A percentile compares a stretch with the other conserved stretches of the same genome.
phyloP scores from a whole-genome alignment of 306 rosid species.

The Abrus pulchellus region DNA sequence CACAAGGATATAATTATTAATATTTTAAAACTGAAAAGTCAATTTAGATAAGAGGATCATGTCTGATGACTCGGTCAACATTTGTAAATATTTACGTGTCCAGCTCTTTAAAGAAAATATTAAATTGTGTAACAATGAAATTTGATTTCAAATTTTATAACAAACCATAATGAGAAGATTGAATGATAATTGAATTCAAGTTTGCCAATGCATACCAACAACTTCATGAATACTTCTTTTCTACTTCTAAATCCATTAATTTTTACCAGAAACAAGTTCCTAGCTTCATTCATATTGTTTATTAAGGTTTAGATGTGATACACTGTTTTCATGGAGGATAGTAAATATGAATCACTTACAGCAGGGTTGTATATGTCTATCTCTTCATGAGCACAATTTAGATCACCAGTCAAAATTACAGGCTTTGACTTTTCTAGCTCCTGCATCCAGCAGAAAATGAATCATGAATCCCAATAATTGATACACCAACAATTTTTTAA shows the following conservation, averaged over 20 bases:
- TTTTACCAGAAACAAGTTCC: slow-evolving; percentile 27
- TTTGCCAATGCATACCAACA: slow-evolving; percentile 26
- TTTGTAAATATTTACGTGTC: background rate
- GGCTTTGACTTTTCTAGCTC: slow-evolving; percentile 96
- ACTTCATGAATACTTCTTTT: background rate
- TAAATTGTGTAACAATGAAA: background rate
- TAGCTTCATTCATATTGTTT: background rate
- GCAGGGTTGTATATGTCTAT: slow-evolving; percentile 92
- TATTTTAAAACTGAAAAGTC: background rate
- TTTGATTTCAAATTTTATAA: slow-evolving; percentile 7
- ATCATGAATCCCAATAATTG: slow-evolving; percentile 23
- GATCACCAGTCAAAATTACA: slow-evolving; percentile 92
- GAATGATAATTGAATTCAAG: slow-evolving; percentile 1
- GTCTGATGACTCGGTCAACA: background rate
- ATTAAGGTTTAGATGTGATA: background rate
- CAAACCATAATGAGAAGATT: background rate
- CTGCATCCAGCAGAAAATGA: slow-evolving; percentile 59
- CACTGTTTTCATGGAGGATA: slow-evolving; percentile 24
- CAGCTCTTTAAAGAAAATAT: background rate
- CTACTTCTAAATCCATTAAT: slow-evolving; percentile 21
- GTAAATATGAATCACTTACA: slow-evolving; percentile 62
- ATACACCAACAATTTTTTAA: slow-evolving; percentile 1
- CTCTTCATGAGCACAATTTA: slow-evolving; percentile 97
- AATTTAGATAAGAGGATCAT: background rate
- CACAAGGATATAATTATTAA: background rate